Percentiles rank a stretch among this genome's conserved stretches.
Evolutionary conservation across 257 asterid genomes (phyloP).

Genomic region (Marsdenia floribunda): DNA sequence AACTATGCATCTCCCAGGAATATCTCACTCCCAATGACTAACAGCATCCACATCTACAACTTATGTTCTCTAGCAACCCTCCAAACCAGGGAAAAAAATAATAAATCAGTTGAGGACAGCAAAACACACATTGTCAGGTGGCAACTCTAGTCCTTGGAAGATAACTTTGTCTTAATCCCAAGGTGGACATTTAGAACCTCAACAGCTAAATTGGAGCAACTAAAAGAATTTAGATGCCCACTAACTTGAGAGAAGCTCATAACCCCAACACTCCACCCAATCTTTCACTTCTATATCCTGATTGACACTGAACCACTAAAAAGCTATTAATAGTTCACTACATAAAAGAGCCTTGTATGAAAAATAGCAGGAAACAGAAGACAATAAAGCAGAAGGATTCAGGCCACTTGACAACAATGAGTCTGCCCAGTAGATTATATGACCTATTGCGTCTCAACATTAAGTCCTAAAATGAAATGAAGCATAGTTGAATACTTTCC

Average conservation of each 20-base stretch:
- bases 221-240: neutral
- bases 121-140: neutral
- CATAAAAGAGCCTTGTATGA: neutral
- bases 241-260: neutral
- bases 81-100: neutral
- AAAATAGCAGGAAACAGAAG: neutral
- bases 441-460: neutral
- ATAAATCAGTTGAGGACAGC: no score
- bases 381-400: neutral
- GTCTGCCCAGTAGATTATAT: neutral
- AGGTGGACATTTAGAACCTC: neutral
- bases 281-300: no score
- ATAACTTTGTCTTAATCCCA: neutral
- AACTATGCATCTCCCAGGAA: neutral
- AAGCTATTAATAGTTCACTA: neutral
- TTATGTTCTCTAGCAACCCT: neutral
- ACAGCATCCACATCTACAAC: neutral
- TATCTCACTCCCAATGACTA: neutral
- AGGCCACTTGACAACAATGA: neutral
- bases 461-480: no score
- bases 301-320: neutral
- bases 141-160: no score
- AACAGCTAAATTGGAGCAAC: neutral
- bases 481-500: no score
- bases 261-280: neutral